Base-by-base conservation (phyloP, 179 eudicot genomes). In the Spergularia azorica region DNA sequence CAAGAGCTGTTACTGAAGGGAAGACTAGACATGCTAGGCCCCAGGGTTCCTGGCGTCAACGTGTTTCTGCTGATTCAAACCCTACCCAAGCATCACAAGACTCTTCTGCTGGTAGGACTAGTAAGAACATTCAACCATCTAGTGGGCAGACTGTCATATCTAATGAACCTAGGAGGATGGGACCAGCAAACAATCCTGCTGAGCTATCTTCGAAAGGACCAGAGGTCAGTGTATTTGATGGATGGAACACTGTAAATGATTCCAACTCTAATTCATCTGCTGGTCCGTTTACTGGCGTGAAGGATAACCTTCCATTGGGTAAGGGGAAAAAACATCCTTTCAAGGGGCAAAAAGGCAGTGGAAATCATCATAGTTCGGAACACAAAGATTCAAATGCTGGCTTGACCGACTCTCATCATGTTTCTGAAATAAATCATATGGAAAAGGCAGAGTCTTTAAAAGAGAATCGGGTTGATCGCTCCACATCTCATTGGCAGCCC, bases 401-500 rank as follows among this genome's bases (percentile, higher is more conserved):
- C 59, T 75, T 78, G 77, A 57, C 70, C 10, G 85, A 76, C 46
- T 46, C 46, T 18, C 89, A 83, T 18, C 13, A 15, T 32, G 77
- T 77, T 12, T 78, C 79, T 56, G 63, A 88, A 69, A 67, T 81
- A 46, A 83, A 58, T 52, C 92, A 87, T 73, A 66, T 57, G 12
- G 97, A 90, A 58, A 90, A 77, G 83, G 76, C 56, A 67, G 32
- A 50, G 50, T 67, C 87, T 63, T 79, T 81, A 10, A 88, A 83
- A 79, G 95, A 90, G 48, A 88, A 69, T 55, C 82, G 88, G 46
- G 86, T 76, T 67, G 92, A 90, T 67, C 88, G 88, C 17, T 66
- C 32, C 32, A 26, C 32, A 26, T 26, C 87, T 77, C 95, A 90
- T 18, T 96, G 99, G 99, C 90, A 96, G 83, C 97, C 96, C 43